A percentile compares a stretch with the other conserved stretches of the same genome.
These are phyloP conservation scores for Hygrocybe punicea DNA, from an alignment of 768 basidiomycete genomes.

Conservation along the genomic window DNA sequence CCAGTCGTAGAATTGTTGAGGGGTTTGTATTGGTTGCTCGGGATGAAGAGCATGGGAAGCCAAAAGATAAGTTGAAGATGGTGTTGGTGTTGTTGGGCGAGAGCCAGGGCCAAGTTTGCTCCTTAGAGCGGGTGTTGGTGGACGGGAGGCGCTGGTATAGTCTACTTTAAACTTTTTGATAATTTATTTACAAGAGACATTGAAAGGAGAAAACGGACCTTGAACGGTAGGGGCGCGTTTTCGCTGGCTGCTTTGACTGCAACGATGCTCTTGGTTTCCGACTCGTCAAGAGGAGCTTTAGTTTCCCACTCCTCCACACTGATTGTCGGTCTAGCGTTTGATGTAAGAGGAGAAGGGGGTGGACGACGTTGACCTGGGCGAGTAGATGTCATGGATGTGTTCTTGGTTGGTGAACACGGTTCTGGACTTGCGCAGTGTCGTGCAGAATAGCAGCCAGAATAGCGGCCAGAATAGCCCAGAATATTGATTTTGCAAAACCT, in stretches of 20 bases:
- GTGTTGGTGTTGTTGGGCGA: slow-evolving; percentile 46
- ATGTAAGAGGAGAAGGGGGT: slow-evolving; percentile 9
- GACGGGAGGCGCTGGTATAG: slow-evolving; percentile 29
- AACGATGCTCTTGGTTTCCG: slow-evolving; percentile 63
- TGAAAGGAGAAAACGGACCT: slow-evolving; percentile 46
- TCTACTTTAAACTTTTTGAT: slow-evolving; percentile 30
- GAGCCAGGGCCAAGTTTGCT: slow-evolving; percentile 30
- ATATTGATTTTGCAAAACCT: too few species aligned
- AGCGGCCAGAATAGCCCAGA: too few species aligned
- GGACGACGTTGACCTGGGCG: slow-evolving; percentile 8
- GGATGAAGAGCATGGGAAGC: slow-evolving; percentile 61
- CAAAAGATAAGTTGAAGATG: slow-evolving; percentile 1
- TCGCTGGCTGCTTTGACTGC: slow-evolving; percentile 61
- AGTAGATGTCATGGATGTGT: slow-evolving; percentile 4
- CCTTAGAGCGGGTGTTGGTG: slow-evolving; percentile 43
- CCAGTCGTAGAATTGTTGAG: slow-evolving; percentile 98
- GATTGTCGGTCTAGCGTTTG: slow-evolving; percentile 43
- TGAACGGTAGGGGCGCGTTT: slow-evolving; percentile 59
- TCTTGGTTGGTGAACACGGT: too few species aligned
- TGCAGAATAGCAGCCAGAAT: too few species aligned
- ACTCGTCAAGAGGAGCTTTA: slow-evolving; percentile 70
- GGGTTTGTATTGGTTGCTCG: slow-evolving; percentile 75
- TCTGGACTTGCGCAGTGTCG: too few species aligned
- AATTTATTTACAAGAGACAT: slow-evolving; percentile 8
- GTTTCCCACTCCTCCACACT: slow-evolving; percentile 91